Conservation (phyloP, 192 early-diverging fungal genomes). For the Mycoemilia scoparia region DNA sequence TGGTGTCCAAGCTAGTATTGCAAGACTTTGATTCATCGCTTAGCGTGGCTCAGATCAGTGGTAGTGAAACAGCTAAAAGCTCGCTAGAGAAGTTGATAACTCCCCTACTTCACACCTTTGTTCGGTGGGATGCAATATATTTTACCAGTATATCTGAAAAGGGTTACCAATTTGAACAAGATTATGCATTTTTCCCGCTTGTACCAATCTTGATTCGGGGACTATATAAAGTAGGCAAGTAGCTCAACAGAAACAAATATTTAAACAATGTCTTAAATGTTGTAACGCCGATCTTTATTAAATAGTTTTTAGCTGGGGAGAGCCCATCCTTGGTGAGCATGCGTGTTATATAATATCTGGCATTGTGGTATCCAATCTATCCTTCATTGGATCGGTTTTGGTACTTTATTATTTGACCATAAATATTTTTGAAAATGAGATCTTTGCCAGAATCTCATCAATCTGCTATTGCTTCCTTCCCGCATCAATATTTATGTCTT, state of each 20-base stretch:
- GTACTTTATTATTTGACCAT: constrained; percentile 46
- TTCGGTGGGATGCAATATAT: constrained; percentile 84
- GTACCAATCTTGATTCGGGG: constrained; percentile 43
- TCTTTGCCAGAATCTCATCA: no score
- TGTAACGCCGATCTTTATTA: no score
- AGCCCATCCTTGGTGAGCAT: constrained; percentile 11
- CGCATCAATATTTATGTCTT: constrained; percentile 83
- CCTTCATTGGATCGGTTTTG: constrained; percentile 54
- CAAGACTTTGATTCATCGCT: constrained; percentile 42
- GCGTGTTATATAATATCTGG: constrained; percentile 38
- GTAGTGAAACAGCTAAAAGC: neutral
- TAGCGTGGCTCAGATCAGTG: constrained; percentile 11
- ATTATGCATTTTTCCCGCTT: constrained; percentile 76
- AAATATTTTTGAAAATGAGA: constrained; percentile 20
- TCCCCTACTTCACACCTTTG: constrained; percentile 28
- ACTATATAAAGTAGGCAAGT: no score
- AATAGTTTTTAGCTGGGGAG: constrained; percentile 36
- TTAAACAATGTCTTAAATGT: no score
- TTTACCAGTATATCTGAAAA: constrained; percentile 57
- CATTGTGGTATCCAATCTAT: constrained; percentile 49
- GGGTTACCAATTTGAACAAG: constrained; percentile 76
- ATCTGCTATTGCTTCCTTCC: no score
- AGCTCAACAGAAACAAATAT: no score
- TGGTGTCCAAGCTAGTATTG: constrained; percentile 25
- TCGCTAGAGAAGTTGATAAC: neutral